Conservation (phyloP, 495 filamentous ascomycete genomes). For the Aspergillus carlsbadensis region DNA sequence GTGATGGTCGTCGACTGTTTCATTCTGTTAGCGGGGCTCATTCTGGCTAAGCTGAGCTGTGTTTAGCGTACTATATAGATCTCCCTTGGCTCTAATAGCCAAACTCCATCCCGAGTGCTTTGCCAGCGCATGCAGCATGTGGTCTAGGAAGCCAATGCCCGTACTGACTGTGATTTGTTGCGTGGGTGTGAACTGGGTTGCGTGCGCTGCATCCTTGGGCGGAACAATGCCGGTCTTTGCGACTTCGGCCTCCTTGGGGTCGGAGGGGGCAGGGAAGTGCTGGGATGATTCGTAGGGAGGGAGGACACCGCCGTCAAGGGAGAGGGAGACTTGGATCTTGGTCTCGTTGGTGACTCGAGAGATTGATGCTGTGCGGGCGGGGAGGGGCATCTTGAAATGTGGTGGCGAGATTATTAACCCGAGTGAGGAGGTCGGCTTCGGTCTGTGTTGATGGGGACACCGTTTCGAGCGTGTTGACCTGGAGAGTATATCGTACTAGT, state of each 20-base stretch:
- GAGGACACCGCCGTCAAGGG: slow-evolving; percentile 84
- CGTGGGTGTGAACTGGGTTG: slow-evolving; percentile 72
- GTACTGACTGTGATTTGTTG: slow-evolving; percentile 88
- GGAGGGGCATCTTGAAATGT: slow-evolving; percentile 31
- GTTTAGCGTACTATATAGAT: slow-evolving; percentile 73
- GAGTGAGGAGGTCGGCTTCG: neutral
- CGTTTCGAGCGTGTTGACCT: neutral
- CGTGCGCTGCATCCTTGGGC: slow-evolving; percentile 74
- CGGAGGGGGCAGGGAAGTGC: slow-evolving; percentile 38
- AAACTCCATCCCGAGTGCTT: slow-evolving; percentile 96
- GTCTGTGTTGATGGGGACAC: neutral
- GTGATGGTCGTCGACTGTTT: slow-evolving; percentile 96
- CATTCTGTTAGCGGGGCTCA: neutral
- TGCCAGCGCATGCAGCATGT: slow-evolving; percentile 96
- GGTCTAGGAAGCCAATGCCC: slow-evolving; percentile 97
- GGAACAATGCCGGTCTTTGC: slow-evolving; percentile 79
- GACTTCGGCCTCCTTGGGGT: slow-evolving; percentile 40
- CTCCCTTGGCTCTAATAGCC: slow-evolving; percentile 75
- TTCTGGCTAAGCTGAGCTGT: neutral
- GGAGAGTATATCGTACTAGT: neutral
- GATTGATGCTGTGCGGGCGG: slow-evolving; percentile 68
- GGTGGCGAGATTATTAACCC: neutral
- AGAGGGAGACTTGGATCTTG: slow-evolving; percentile 88
- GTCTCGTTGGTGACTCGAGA: slow-evolving; percentile 94
- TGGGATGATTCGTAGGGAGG: slow-evolving; percentile 54